phyloP scores from a whole-genome alignment of 495 filamentous ascomycete genomes.

The Evernia prunastri region DNA sequence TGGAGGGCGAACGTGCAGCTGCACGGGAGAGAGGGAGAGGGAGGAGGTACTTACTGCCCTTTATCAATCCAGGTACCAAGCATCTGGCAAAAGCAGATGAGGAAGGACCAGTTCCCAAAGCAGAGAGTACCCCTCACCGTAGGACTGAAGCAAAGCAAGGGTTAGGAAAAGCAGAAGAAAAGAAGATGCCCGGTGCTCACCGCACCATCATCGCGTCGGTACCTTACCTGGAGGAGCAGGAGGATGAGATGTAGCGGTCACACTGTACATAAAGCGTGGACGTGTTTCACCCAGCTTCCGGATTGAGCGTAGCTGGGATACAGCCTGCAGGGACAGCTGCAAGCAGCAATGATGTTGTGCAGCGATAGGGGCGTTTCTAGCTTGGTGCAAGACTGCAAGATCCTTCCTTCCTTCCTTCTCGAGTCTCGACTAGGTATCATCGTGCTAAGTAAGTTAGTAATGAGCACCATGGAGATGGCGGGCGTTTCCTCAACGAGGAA shows the following conservation, averaged over 20 bases:
- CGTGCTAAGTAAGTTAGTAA: no score
- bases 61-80: no score
- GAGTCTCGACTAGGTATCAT: no score
- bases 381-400: not conserved
- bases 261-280: not conserved
- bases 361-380: slow-evolving; percentile 1
- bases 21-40: not conserved
- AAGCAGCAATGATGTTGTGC: not conserved
- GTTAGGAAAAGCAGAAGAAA: not conserved
- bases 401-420: no score
- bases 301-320: not conserved
- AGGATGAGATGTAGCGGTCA: not conserved
- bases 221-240: not conserved
- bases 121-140: not conserved
- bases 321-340: not conserved
- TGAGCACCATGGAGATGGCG: no score
- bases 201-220: not conserved
- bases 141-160: not conserved
- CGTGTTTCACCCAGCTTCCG: not conserved
- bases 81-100: not conserved
- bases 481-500: no score
- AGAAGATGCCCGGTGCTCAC: no score
- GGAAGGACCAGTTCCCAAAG: not conserved
- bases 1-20: not conserved
- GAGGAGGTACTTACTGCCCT: not conserved